A percentile compares a stretch with the other conserved stretches of the same genome.
Evolutionary conservation across 2,329 filamentous ascomycete genomes (phyloP).

Genomic region (Ophiostoma angusticollis): DNA sequence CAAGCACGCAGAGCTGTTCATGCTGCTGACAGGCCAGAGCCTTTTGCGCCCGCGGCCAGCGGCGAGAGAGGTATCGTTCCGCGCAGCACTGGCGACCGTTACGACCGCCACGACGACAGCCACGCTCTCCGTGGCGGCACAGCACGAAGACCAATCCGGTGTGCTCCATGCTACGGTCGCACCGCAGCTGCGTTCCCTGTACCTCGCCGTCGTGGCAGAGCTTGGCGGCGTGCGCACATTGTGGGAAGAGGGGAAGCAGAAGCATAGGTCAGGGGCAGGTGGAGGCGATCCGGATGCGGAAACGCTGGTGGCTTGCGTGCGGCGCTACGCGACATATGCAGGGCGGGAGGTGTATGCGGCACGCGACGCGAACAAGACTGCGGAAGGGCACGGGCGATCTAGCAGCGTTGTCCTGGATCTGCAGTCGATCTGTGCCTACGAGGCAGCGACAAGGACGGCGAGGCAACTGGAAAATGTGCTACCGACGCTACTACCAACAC

Average conservation of each 20-base stretch:
- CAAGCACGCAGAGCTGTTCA: slow-evolving; percentile 12
- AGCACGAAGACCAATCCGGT: background rate
- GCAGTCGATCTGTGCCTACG: background rate
- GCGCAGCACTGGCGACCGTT: background rate
- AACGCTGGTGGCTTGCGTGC: background rate
- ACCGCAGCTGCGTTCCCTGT: background rate
- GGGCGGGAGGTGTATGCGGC: background rate
- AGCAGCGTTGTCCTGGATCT: no score
- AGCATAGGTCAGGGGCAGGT: background rate
- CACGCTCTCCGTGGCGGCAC: no score
- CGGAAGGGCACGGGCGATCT: no score
- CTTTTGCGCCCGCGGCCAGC: background rate
- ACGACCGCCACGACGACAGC: no score
- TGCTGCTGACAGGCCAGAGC: slow-evolving; percentile 13
- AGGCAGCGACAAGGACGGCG: background rate
- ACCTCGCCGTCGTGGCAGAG: slow-evolving; percentile 12
- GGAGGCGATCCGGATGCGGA: background rate
- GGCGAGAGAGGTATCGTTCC: slow-evolving; percentile 8
- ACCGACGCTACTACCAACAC: background rate
- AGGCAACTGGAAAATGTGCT: background rate
- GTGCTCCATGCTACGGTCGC: background rate
- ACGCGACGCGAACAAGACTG: background rate
- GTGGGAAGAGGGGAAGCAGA: slow-evolving; percentile 6
- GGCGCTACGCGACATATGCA: slow-evolving; percentile 5
- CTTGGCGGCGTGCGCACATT: slow-evolving; percentile 13